Evolutionary conservation across 2,329 filamentous ascomycete genomes (phyloP), one percentile per base, ranked within the genome.

Genomic region (Beauveria varroae): DNA sequence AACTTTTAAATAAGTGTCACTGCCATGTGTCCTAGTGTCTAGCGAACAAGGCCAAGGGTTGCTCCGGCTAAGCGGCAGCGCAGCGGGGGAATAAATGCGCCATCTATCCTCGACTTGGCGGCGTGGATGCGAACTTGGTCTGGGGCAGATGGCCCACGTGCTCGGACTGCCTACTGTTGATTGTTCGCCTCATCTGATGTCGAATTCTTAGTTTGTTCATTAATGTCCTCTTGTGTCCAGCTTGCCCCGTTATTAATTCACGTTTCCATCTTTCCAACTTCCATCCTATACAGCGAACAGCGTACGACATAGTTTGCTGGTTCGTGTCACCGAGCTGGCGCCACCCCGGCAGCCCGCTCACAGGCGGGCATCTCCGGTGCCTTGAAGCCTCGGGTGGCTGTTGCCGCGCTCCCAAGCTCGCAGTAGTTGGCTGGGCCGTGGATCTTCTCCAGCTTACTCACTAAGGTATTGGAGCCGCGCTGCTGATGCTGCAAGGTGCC

Each of bases 1-100:
- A 60, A 60, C 46, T 40, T 40, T 41, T 40, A 46, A 46, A 44
- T 41, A 46, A 37, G 47, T 34, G 10, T 44, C 40, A 34, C n/a
- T 46, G 40, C 34, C 57, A 60, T 60, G 49, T 53, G 57, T 53
- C 40, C 47, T 14, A 16, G 16, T 22, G 16, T 50, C 16, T n/a
- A 57, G 44, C 34, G 26, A 57, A 30, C n/a, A 24, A 51, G 34
- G 34, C 40, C 22, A 41, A 49, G 20, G 46, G 26, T 18, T 30
- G 57, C 4, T 41, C 57, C 57, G 57, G 57, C 57, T 60, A 60
- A 60, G 37, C 57, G 57, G 49, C 57, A 60, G 49, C 37, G 18
- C 57, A 4, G 57, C 53, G 57, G 57, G 57, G 57, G 57, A 60
- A 52, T 52, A 53, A 52, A n/a, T 52, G 26, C 49, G 47, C 47